Evolutionary conservation across 345 rosid species (phyloP).

Genomic region (Arabis alpina): DNA sequence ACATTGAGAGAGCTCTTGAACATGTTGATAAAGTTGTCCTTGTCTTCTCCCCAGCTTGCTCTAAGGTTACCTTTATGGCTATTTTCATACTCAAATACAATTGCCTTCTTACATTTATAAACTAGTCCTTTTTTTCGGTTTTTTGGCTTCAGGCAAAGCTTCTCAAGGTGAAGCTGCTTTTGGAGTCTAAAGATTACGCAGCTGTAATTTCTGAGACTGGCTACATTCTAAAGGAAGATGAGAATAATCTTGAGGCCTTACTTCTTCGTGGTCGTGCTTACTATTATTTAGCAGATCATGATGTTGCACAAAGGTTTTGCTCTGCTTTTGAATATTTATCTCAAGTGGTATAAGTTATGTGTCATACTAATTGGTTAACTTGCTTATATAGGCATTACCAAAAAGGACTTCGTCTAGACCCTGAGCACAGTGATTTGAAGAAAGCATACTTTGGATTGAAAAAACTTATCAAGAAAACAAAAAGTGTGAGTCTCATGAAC

Average conservation of each 20-base stretch:
- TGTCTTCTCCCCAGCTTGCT: conserved; percentile 92
- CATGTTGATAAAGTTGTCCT: conserved; percentile 88
- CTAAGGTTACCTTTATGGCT: conserved; percentile 53
- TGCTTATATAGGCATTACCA: conserved; percentile 80
- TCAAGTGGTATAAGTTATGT: conserved; percentile 2
- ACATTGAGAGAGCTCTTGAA: conserved; percentile 71
- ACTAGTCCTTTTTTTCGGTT: neutral
- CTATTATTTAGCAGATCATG: conserved; percentile 97
- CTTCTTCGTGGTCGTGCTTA: conserved; percentile 98
- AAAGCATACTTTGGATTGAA: conserved; percentile 96
- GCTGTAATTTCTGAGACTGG: conserved; percentile 84
- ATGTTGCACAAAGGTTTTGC: conserved; percentile 84
- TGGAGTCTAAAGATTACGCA: conserved; percentile 79
- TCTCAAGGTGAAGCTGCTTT: conserved; percentile 73
- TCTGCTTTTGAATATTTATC: neutral
- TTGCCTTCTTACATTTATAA: too few relatives aligned
- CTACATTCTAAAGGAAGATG: conserved; percentile 84
- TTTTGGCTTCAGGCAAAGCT: conserved; percentile 80
- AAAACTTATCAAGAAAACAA: conserved; percentile 90
- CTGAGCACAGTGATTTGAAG: conserved; percentile 91
- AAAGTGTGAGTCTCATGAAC: conserved; percentile 63
- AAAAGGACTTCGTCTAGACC: conserved; percentile 95
- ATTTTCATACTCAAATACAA: neutral
- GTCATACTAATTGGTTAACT: neutral
- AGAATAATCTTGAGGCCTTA: conserved; percentile 80